These are phyloP conservation scores for Rubus parviflorus DNA, from an alignment of 306 rosid species.

Conservation along the genomic window DNA sequence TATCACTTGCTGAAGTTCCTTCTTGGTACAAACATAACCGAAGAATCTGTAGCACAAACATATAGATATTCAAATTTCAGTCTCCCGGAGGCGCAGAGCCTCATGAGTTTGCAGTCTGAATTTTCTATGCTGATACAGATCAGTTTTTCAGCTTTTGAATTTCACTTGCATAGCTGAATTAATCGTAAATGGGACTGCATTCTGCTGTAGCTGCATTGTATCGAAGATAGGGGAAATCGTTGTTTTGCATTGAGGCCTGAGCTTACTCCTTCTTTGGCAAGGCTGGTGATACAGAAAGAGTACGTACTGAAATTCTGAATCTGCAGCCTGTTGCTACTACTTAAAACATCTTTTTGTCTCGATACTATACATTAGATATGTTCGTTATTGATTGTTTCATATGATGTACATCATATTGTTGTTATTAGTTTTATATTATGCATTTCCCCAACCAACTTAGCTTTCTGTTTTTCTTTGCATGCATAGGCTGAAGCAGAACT, in stretches of 20 bases:
- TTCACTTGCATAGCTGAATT: too few species aligned
- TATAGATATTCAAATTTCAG: neutral
- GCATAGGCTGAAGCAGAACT: constrained; percentile 95
- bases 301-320: constrained; percentile 48
- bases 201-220: constrained; percentile 78
- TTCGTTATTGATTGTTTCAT: neutral
- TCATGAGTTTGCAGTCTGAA: too few species aligned
- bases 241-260: constrained; percentile 96
- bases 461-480: constrained; percentile 9
- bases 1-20: constrained; percentile 65
- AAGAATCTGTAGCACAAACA: constrained; percentile 59
- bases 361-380: neutral
- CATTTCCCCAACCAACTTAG: constrained; percentile 13
- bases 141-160: too few species aligned
- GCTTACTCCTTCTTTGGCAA: constrained; percentile 96
- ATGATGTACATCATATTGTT: neutral
- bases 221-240: constrained; percentile 94
- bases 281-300: constrained; percentile 97
- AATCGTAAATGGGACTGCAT: neutral
- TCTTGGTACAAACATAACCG: constrained; percentile 56
- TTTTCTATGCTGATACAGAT: too few species aligned
- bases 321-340: constrained; percentile 27
- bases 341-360: neutral
- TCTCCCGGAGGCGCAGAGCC: too few species aligned
- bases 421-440: neutral